Conservation (phyloP, 495 filamentous ascomycete genomes). For the Trichoderma asperelloides region DNA sequence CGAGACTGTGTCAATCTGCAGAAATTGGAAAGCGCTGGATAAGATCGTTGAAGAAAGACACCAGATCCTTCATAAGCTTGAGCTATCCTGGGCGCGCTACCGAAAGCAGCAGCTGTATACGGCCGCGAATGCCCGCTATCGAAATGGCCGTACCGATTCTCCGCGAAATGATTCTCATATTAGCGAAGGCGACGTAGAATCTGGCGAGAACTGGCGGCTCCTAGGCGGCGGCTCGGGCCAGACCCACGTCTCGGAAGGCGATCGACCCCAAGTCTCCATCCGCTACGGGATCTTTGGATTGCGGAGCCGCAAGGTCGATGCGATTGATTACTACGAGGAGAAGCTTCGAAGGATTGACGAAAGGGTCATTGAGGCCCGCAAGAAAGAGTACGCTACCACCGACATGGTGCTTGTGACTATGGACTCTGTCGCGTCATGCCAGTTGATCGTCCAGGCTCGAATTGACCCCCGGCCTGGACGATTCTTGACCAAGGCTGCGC, state of each 20-base stretch:
- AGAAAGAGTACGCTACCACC: slow-evolving; percentile 68
- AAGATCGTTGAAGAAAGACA: slow-evolving; percentile 59
- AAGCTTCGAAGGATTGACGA: slow-evolving; percentile 76
- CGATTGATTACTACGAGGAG: slow-evolving; percentile 88
- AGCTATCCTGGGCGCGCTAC: slow-evolving; percentile 76
- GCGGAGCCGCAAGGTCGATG: slow-evolving; percentile 67
- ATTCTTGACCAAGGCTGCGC: slow-evolving; percentile 76
- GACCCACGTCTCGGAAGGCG: slow-evolving; percentile 22
- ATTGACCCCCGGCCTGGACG: slow-evolving; percentile 81
- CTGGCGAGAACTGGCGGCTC: slow-evolving; percentile 38
- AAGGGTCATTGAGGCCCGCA: slow-evolving; percentile 57
- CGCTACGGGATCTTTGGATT: slow-evolving; percentile 75
- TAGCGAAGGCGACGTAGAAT: slow-evolving; percentile 29
- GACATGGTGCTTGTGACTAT: slow-evolving; percentile 93
- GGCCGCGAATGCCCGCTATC: not conserved
- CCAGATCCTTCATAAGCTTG: slow-evolving; percentile 58
- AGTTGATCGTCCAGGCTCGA: slow-evolving; percentile 91
- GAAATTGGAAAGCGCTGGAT: slow-evolving; percentile 81
- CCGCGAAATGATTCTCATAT: not conserved
- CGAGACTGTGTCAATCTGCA: slow-evolving; percentile 77
- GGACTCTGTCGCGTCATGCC: slow-evolving; percentile 83
- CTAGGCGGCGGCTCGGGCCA: slow-evolving; percentile 37
- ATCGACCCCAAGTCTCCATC: slow-evolving; percentile 61
- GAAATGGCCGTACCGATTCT: slow-evolving; percentile 4
- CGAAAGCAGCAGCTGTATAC: not conserved